Conservation (phyloP, 116 monocot species). For the Dioscorea cayenensis region DNA sequence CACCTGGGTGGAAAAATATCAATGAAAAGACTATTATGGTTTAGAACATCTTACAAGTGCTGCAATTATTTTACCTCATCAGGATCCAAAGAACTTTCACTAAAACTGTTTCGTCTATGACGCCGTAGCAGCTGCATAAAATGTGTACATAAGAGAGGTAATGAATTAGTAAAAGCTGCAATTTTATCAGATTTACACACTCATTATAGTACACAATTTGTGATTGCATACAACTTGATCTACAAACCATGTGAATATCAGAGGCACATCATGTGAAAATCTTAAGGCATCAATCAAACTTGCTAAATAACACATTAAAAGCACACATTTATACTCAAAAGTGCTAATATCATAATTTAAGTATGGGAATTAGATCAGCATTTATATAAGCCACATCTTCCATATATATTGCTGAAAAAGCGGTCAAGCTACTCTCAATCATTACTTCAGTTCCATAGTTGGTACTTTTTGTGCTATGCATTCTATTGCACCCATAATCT, state of each 20-base stretch:
- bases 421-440: no score
- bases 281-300: neutral
- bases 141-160: neutral
- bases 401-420: no score
- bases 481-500: no score
- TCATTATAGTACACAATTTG: neutral
- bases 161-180: neutral
- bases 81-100: slow-evolving; percentile 43
- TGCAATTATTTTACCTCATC: slow-evolving; percentile 52
- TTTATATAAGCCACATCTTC: no score
- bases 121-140: slow-evolving; percentile 67
- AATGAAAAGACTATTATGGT: neutral
- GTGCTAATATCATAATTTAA: neutral
- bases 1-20: neutral
- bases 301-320: neutral
- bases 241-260: neutral
- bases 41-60: neutral
- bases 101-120: slow-evolving; percentile 55
- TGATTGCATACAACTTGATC: neutral
- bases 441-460: no score
- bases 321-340: neutral
- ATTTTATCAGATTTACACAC: no score
- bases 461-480: no score
- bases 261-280: neutral
- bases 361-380: no score